Evolutionary conservation across 129 eudicot species (phyloP), one percentile per base, ranked within the genome.

Genomic region (Mikania micrantha): DNA sequence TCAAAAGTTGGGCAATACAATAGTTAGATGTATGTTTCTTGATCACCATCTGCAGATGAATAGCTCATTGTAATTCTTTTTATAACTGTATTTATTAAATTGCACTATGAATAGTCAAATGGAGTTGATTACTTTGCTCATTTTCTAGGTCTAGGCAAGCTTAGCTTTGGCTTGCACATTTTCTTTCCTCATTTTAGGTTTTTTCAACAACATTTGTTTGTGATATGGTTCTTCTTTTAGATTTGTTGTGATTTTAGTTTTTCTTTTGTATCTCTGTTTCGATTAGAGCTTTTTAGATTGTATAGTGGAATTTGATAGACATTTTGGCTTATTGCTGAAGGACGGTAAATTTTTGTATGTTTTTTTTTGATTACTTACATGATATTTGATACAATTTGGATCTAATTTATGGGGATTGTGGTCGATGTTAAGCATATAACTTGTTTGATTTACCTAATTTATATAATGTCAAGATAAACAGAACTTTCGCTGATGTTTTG

Each of bases 371-470:
- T 39, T 40, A 2, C 12, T 24, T 28, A 54, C 72, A 56, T 39
- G 72, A 52, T 28, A 11, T 20, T 40, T 10, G 6, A 10, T 48
- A 28, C 15, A 12, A 1, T 2, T 29, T 29, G 41, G 22, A 2
- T 58, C 10, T 29, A 58, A 13, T 38, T 69, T 41, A 38, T 54
- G 6, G 20, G 10, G 16, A 27, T 9, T 5, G 17, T 50, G 56
- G 19, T 16, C 11, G 58, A 73, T 21, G 36, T 38, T 19, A 21
- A 48, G n/a, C 64, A 19, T 6, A 39, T 27, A 12, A 27, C 28
- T 74, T 13, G 40, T 25, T 22, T 27, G 65, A 7, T 49, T 73
- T 25, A 35, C 35, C 44, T 10, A 73, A 49, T 35, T 63, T 63
- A 25, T 20, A 0, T 64, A 12, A 35, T 50, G 25, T 7, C 5